Conservation (phyloP, 2,329 filamentous ascomycete genomes). For the Fusarium buharicum region DNA sequence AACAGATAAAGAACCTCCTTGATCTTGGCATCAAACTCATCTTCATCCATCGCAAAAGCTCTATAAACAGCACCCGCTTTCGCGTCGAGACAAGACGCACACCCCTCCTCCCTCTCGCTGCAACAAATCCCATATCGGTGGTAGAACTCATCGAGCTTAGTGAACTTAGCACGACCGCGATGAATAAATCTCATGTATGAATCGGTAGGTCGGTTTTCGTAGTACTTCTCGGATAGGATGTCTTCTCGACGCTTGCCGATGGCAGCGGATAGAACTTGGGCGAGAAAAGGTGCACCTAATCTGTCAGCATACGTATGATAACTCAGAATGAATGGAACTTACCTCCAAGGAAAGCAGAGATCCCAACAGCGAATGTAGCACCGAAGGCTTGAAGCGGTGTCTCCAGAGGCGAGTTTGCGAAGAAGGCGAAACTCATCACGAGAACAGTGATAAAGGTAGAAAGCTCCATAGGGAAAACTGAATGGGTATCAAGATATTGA, state of each 20-base stretch:
- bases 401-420: neutral
- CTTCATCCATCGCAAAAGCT: too few species aligned
- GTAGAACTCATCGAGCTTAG: neutral
- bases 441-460: neutral
- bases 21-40: neutral
- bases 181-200: neutral
- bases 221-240: accelerated
- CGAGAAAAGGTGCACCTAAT: slow-evolving; percentile 7
- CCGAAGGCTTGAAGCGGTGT: neutral
- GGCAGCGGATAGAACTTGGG: neutral
- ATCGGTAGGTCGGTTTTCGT: neutral
- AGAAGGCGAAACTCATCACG: neutral
- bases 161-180: neutral
- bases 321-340: neutral
- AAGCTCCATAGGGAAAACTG: neutral
- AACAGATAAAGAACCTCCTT: neutral
- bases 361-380: neutral
- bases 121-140: slow-evolving; percentile 12
- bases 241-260: neutral
- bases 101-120: neutral
- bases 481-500: neutral
- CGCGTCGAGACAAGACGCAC: neutral
- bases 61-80: neutral
- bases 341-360: slow-evolving; percentile 4
- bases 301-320: neutral